Evolutionary conservation across 768 basidiomycete genomes (phyloP).

Genomic region (Serendipita sp.): DNA sequence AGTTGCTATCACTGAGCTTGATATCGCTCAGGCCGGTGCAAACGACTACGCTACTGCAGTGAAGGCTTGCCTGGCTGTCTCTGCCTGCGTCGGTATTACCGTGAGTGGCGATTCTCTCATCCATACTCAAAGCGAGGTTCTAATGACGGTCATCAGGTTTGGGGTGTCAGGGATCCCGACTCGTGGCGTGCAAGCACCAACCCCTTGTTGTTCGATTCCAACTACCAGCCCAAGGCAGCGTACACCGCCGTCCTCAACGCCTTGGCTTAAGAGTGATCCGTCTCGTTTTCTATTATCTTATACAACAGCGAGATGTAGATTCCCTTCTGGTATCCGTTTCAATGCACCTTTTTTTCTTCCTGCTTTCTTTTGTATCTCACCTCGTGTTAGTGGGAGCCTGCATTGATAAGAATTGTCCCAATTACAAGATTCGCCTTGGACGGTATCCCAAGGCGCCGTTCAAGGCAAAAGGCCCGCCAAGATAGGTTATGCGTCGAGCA

Average conservation of each 20-base stretch:
- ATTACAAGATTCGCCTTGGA: not conserved
- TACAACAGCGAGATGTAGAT: not conserved
- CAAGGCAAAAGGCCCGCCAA: too few relatives aligned
- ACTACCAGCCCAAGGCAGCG: slow-evolving; percentile 31
- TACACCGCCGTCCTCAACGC: slow-evolving; percentile 20
- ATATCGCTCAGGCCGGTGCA: slow-evolving; percentile 20
- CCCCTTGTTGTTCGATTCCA: slow-evolving; percentile 33
- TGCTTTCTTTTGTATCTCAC: not conserved
- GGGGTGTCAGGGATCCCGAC: slow-evolving; percentile 19
- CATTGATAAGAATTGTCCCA: too few relatives aligned
- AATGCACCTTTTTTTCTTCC: not conserved
- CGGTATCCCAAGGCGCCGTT: not conserved
- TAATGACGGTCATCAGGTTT: not conserved
- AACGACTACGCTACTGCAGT: slow-evolving; percentile 32
- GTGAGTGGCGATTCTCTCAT: slow-evolving; percentile 16
- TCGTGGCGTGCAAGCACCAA: slow-evolving; percentile 31
- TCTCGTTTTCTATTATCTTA: not conserved
- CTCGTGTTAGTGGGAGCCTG: not conserved
- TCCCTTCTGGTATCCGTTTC: not conserved
- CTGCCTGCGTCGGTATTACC: slow-evolving; percentile 31
- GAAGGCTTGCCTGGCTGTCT: slow-evolving; percentile 29
- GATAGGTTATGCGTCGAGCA: too few relatives aligned
- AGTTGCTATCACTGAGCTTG: slow-evolving; percentile 34
- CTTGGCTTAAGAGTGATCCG: slow-evolving; percentile 13
- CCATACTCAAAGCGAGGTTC: not conserved